Evolutionary conservation across 306 rosid genomes (phyloP).

Genomic region (Quercus agrifolia): DNA sequence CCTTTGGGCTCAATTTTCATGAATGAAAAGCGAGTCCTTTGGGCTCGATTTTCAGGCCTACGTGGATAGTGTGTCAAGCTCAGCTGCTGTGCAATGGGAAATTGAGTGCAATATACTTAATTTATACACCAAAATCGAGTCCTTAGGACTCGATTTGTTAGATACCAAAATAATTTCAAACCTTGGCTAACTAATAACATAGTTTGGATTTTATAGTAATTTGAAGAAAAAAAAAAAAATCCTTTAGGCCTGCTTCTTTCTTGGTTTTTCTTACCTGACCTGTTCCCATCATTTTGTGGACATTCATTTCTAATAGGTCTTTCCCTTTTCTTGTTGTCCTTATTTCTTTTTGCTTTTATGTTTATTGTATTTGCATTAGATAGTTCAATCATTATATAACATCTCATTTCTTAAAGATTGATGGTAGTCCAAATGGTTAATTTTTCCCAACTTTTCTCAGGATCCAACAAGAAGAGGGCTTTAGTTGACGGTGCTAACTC

Average conservation of each 20-base stretch:
- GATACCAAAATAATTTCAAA: too few relatives aligned
- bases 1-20: too few relatives aligned
- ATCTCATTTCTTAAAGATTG: not conserved
- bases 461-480: slow-evolving; percentile 43
- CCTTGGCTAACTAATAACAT: too few relatives aligned
- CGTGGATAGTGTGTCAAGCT: too few relatives aligned
- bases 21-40: too few relatives aligned
- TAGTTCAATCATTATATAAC: not conserved
- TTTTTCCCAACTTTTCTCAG: slow-evolving; percentile 40
- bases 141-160: too few relatives aligned
- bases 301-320: not conserved
- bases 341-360: not conserved
- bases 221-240: too few relatives aligned
- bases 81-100: too few relatives aligned
- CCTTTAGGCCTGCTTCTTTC: not conserved
- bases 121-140: too few relatives aligned
- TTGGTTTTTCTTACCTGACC: not conserved
- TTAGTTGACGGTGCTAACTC: slow-evolving; percentile 28
- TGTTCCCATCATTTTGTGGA: not conserved
- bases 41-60: too few relatives aligned
- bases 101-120: too few relatives aligned
- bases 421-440: slow-evolving; percentile 8
- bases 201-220: too few relatives aligned
- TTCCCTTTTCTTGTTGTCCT: not conserved
- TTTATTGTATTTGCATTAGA: not conserved